Evolutionary conservation across 2,329 filamentous ascomycete species (phyloP), one percentile per base, ranked within the genome.

Genomic region (Ilyonectria robusta): DNA sequence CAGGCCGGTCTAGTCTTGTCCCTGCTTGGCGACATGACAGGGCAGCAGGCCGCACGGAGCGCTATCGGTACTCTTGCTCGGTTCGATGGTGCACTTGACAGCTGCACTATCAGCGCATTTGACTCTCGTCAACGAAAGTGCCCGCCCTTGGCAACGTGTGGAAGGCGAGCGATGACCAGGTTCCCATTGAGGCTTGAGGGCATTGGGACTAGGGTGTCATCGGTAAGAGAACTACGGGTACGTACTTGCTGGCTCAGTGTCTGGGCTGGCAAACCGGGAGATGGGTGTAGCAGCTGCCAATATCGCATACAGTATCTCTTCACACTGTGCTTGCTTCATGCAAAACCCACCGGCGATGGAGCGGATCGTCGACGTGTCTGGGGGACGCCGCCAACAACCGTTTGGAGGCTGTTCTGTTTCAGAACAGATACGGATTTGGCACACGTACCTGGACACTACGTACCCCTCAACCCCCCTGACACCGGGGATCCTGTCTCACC

Each of bases 401-500:
- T 70, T 71, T 56, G 66, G 68, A 69, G 65, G 61, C 59, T 58
- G 68, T 46, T 67, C 53, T 35, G 73, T 76, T 76, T 75, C 72
- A 75, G 62, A 72, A 65, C 57, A 65, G 55, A 67, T 66, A 72
- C 68, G 62, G 68, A 70, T 59, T 55, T 51, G 62, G 64, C 54
- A 65, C 64, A 65, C 72, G 67, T 65, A 64, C 50, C 29, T 33
- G 15, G 15, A n/a, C 40, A n/a, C 17, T 42, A 42, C 15, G 40
- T 42, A 42, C 40, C 8, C 8, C 40, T 47, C 62, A 55, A 53
- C 61, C 19, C 48, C 54, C 70, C 56, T 61, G 66, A 68, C 67
- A 40, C 35, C 17, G 50, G 62, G 59, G 50, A 53, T 31, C 33
- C 13, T 51, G 63, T 66, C 58, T 66, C 58, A 66, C 58, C n/a